These are phyloP conservation scores for Chalciporus piperatus DNA, from an alignment of 768 basidiomycete genomes.

Conservation along the genomic window DNA sequence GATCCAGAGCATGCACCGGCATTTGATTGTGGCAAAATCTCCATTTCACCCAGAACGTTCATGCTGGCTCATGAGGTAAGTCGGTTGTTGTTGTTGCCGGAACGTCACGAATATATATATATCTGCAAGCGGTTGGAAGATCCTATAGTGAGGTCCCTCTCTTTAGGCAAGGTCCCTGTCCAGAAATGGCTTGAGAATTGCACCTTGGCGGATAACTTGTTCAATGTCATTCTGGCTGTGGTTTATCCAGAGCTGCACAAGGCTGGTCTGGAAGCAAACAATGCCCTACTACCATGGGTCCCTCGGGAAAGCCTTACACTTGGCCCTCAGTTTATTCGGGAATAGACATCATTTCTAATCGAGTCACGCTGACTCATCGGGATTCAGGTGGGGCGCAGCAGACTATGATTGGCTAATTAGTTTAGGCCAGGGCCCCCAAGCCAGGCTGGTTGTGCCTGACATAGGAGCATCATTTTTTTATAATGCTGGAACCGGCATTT, in stretches of 20 bases:
- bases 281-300: not conserved
- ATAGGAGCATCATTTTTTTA: not conserved
- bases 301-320: not conserved
- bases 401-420: constrained; percentile 2
- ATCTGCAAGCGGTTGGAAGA: not conserved
- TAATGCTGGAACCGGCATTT: not conserved
- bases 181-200: not conserved
- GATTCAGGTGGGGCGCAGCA: not conserved
- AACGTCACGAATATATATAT: too few relatives aligned
- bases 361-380: not conserved
- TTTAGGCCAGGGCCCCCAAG: not conserved
- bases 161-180: not conserved
- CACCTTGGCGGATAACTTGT: not conserved
- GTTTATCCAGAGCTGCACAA: not conserved
- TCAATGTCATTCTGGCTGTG: not conserved
- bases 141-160: not conserved
- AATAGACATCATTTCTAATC: constrained; percentile 2
- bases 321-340: constrained; percentile 3
- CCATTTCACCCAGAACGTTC: not conserved
- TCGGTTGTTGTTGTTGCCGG: not conserved
- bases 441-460: not conserved
- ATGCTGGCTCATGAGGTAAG: not conserved
- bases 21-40: not conserved
- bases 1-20: not conserved
- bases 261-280: not conserved